These are phyloP conservation scores for Xylaria cubensis DNA, from an alignment of 495 filamentous ascomycete species.

Conservation along the genomic window DNA sequence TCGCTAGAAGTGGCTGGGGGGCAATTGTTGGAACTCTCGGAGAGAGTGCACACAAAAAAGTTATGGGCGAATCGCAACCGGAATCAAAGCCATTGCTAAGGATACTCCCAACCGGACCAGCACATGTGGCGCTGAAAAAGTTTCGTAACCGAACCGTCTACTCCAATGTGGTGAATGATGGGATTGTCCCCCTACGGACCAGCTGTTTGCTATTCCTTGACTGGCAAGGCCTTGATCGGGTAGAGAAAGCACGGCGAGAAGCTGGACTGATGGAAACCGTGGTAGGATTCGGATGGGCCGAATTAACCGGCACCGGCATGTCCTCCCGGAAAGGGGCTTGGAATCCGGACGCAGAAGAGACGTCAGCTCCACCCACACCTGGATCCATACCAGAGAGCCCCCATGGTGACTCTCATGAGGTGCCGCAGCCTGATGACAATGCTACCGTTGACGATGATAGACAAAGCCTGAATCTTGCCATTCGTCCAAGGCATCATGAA, in stretches of 20 bases:
- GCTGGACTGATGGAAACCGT: slow-evolving; percentile 91
- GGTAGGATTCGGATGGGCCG: slow-evolving; percentile 92
- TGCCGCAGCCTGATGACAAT: slow-evolving; percentile 65
- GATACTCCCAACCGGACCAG: slow-evolving; percentile 91
- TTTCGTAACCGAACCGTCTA: slow-evolving; percentile 94
- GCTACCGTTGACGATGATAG: slow-evolving; percentile 62
- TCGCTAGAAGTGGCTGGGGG: slow-evolving; percentile 85
- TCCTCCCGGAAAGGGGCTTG: slow-evolving; percentile 45
- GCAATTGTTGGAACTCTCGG: slow-evolving; percentile 82
- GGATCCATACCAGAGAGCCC: slow-evolving; percentile 29
- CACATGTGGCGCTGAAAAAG: slow-evolving; percentile 82
- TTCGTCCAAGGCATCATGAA: slow-evolving; percentile 29
- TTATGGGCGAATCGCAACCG: slow-evolving; percentile 70
- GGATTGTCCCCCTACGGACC: slow-evolving; percentile 92
- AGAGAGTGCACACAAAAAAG: slow-evolving; percentile 65
- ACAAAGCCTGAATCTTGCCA: slow-evolving; percentile 49
- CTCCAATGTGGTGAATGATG: slow-evolving; percentile 98
- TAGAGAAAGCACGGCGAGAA: slow-evolving; percentile 92
- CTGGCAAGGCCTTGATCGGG: slow-evolving; percentile 90
- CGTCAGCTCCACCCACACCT: slow-evolving; percentile 31
- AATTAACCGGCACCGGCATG: slow-evolving; percentile 80
- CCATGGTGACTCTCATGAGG: slow-evolving; percentile 49
- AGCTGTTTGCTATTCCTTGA: slow-evolving; percentile 97
- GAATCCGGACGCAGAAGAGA: slow-evolving; percentile 40
- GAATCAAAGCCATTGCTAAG: slow-evolving; percentile 88